A percentile compares a stretch with the other conserved stretches of the same genome.
phyloP scores from a whole-genome alignment of 441 rosid genomes.

The Adansonia madagascariensis region DNA sequence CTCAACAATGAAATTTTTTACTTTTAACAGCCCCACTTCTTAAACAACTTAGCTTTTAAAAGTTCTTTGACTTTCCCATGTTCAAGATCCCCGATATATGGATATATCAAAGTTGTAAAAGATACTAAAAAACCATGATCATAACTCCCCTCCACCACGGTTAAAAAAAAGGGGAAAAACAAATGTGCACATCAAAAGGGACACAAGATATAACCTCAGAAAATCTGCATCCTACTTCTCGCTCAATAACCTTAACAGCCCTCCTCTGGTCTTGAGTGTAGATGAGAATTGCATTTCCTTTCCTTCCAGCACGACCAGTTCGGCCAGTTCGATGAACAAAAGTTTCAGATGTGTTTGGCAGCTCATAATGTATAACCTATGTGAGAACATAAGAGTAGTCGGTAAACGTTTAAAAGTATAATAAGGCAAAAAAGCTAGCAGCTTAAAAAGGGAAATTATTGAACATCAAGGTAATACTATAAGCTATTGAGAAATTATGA shows the following conservation, averaged over 20 bases:
- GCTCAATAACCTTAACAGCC: slow-evolving; percentile 71
- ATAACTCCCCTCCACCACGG: not conserved
- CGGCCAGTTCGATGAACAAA: slow-evolving; percentile 99
- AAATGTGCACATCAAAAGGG: not conserved
- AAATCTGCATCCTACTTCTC: slow-evolving; percentile 85
- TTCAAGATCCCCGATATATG: not conserved
- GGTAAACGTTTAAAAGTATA: not conserved
- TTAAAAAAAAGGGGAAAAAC: not conserved
- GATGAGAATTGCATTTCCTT: slow-evolving; percentile 82
- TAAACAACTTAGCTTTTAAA: not conserved
- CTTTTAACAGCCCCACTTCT: not conserved
- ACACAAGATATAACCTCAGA: slow-evolving; percentile 52
- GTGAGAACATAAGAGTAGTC: slow-evolving; percentile 12
- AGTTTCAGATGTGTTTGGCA: slow-evolving; percentile 85
- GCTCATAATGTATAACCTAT: slow-evolving; percentile 91
- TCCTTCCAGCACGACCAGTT: slow-evolving; percentile 99
- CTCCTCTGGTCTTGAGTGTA: slow-evolving; percentile 68
- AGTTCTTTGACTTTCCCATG: not conserved
- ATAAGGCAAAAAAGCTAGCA: not conserved
- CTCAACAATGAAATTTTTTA: not conserved
- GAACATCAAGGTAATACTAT: not conserved
- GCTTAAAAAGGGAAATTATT: not conserved
- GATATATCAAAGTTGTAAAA: not conserved
- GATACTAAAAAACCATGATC: not conserved
- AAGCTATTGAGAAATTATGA: not conserved